These are phyloP conservation scores for Floccularia luteovirens DNA, from an alignment of 768 basidiomycete species.

Conservation along the genomic window DNA sequence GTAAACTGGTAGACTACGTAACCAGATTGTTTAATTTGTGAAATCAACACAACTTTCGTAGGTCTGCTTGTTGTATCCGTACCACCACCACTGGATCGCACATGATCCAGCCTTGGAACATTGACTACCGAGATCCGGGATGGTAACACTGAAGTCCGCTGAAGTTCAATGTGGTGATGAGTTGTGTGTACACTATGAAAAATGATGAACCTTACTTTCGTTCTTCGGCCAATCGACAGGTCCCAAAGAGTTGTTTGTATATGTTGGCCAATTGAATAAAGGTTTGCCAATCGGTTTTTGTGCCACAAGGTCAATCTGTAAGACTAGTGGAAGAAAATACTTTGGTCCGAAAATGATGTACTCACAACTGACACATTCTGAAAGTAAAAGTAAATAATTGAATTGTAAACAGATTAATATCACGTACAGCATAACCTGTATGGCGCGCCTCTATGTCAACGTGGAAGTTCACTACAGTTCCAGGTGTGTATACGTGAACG, in stretches of 20 bases:
- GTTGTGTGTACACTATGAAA: background rate
- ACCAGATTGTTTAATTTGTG: too few relatives aligned
- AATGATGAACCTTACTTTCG: slow-evolving; percentile 17
- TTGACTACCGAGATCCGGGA: slow-evolving; percentile 19
- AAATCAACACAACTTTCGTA: slow-evolving; percentile 29
- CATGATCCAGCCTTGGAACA: slow-evolving; percentile 21
- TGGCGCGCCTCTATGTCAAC: slow-evolving; percentile 25
- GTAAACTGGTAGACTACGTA: too few relatives aligned
- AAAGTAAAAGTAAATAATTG: background rate
- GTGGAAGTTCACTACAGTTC: slow-evolving; percentile 19
- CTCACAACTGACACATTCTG: slow-evolving; percentile 26
- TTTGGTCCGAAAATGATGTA: too few relatives aligned
- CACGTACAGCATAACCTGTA: slow-evolving; percentile 24
- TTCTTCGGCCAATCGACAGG: slow-evolving; percentile 24
- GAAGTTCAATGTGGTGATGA: slow-evolving; percentile 1
- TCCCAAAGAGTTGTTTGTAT: slow-evolving; percentile 20
- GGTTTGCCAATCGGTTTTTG: slow-evolving; percentile 19
- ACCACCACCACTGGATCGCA: slow-evolving; percentile 32
- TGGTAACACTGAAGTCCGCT: slow-evolving; percentile 23
- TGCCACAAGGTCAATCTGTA: slow-evolving; percentile 19
- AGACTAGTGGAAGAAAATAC: too few relatives aligned
- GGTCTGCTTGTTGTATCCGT: slow-evolving; percentile 19
- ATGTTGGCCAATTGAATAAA: slow-evolving; percentile 23
- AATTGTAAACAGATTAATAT: background rate
- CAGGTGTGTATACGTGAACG: slow-evolving; percentile 17